phyloP scores from a whole-genome alignment of 306 rosid species.

The Luffa aegyptiaca region DNA sequence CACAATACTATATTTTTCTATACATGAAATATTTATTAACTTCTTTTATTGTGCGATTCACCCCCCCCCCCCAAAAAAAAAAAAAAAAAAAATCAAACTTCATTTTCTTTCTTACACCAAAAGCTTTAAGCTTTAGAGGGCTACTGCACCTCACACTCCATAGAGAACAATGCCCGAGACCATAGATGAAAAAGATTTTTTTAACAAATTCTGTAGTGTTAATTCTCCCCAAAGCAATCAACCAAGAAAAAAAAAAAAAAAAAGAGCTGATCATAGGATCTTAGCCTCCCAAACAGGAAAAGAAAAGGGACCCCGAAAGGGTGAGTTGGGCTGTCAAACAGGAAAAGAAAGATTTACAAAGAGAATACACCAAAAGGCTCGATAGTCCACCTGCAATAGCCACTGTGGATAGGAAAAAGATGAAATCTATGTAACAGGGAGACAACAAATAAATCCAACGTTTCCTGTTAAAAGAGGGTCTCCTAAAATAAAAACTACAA shows the following conservation, averaged over 20 bases:
- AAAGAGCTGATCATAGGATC: background rate
- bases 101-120: too few relatives aligned
- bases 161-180: background rate
- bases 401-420: background rate
- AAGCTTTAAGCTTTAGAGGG: background rate
- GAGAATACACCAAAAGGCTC: background rate
- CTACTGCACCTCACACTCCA: background rate
- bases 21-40: too few relatives aligned
- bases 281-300: background rate
- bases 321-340: background rate
- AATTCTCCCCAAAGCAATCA: background rate
- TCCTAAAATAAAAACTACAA: background rate
- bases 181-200: background rate
- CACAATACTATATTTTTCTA: too few relatives aligned
- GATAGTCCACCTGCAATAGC: background rate
- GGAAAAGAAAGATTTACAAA: background rate
- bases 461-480: background rate
- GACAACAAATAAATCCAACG: background rate
- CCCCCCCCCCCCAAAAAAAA: too few relatives aligned
- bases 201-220: background rate
- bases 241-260: background rate
- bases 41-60: too few relatives aligned
- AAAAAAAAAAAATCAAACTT: too few relatives aligned
- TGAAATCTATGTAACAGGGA: background rate
- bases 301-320: background rate